These are phyloP conservation scores for Ascosphaera apis DNA, from an alignment of 2,329 filamentous ascomycete genomes.

Conservation along the genomic window DNA sequence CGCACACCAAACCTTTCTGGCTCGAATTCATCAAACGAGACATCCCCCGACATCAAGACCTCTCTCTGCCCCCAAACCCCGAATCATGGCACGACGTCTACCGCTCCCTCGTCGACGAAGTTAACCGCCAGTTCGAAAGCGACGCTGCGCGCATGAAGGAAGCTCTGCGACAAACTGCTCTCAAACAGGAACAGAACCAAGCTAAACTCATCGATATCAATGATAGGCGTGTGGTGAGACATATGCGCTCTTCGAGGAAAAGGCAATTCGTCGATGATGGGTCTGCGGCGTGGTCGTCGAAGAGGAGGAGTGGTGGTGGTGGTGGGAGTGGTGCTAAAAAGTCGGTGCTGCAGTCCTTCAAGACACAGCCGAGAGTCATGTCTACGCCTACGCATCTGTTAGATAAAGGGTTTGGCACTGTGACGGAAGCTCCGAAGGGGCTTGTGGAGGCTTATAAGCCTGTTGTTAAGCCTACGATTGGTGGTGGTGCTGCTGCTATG, in stretches of 20 bases:
- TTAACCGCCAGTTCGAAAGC: slow-evolving; percentile 31
- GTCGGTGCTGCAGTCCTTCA: too few species aligned
- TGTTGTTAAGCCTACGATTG: slow-evolving; percentile 6
- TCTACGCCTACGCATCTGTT: slow-evolving; percentile 20
- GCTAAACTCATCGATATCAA: slow-evolving; percentile 31
- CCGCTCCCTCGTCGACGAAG: slow-evolving; percentile 38
- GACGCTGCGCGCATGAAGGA: slow-evolving; percentile 36
- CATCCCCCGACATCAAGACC: slow-evolving; percentile 45
- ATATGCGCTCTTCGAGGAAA: too few species aligned
- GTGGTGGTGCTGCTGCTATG: too few species aligned
- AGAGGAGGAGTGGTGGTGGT: neutral
- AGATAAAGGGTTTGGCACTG: slow-evolving; percentile 15
- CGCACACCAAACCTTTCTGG: slow-evolving; percentile 53
- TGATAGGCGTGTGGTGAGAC: slow-evolving; percentile 10
- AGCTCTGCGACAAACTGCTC: slow-evolving; percentile 33
- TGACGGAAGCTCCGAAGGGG: slow-evolving; percentile 17
- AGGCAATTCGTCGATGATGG: too few species aligned
- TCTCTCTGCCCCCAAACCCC: slow-evolving; percentile 41
- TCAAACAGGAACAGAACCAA: slow-evolving; percentile 33
- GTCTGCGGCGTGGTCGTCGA: too few species aligned
- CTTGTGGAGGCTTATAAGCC: slow-evolving; percentile 20
- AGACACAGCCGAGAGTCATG: too few species aligned
- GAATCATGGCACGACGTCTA: slow-evolving; percentile 61
- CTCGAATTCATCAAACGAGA: slow-evolving; percentile 53
- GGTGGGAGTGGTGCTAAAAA: neutral